Evolutionary conservation across 176 grass and related monocot species (phyloP).

Genomic region (Canna indica): DNA sequence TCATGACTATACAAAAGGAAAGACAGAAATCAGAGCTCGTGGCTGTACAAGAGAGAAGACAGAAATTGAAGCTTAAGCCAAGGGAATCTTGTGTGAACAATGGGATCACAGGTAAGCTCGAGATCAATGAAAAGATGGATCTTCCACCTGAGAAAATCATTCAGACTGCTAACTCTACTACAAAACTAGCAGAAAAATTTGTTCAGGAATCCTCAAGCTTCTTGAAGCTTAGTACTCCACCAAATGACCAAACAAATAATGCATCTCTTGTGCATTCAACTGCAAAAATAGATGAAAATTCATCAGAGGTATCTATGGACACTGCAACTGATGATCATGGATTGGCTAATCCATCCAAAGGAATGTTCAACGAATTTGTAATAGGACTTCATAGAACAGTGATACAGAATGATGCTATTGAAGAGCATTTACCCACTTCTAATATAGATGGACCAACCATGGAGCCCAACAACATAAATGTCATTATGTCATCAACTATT

Average conservation of each 20-base stretch:
- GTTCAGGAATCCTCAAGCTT: slow-evolving; percentile 17
- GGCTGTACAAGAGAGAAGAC: background rate
- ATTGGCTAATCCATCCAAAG: background rate
- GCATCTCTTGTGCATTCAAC: slow-evolving; percentile 11
- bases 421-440: no score
- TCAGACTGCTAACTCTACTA: slow-evolving; percentile 19
- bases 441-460: background rate
- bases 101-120: slow-evolving; percentile 21
- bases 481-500: background rate
- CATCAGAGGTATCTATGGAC: slow-evolving; percentile 44
- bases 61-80: background rate
- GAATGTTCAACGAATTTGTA: background rate
- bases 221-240: background rate
- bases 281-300: slow-evolving; percentile 13
- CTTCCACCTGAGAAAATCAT: slow-evolving; percentile 20
- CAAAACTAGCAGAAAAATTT: background rate
- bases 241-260: background rate
- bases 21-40: background rate
- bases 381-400: background rate
- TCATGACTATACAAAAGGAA: background rate
- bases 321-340: slow-evolving; percentile 20
- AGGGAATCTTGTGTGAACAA: slow-evolving; percentile 21
- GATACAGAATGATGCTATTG: background rate
- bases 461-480: background rate
- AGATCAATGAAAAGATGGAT: slow-evolving; percentile 2